These are phyloP conservation scores for Coffea canephora DNA, from an alignment of 257 asterid species.

Conservation along the genomic window DNA sequence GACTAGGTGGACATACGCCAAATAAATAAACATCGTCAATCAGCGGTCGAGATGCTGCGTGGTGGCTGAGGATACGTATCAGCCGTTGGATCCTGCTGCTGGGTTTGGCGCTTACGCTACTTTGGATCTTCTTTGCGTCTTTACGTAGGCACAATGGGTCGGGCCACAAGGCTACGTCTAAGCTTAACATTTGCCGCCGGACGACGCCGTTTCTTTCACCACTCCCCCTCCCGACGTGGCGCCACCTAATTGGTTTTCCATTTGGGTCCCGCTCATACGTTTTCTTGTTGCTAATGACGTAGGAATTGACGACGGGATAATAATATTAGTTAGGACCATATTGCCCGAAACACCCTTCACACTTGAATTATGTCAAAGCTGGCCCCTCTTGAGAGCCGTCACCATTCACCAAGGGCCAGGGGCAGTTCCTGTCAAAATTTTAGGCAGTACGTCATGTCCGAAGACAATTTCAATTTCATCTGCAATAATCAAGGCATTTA, in stretches of 20 bases:
- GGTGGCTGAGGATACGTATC: conserved; percentile 38
- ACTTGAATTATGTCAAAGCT: neutral
- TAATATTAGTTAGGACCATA: neutral
- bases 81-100: conserved; percentile 46
- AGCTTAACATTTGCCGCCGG: conserved; percentile 20
- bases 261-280: conserved; percentile 36
- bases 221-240: conserved; percentile 24
- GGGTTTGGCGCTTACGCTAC: conserved; percentile 76
- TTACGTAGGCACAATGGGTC: conserved; percentile 54
- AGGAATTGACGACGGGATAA: conserved; percentile 9
- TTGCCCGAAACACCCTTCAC: neutral
- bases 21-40: conserved; percentile 25
- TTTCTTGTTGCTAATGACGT: conserved; percentile 41
- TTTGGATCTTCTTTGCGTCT: conserved; percentile 80
- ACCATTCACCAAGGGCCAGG: neutral
- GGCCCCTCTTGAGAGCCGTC: conserved; percentile 1
- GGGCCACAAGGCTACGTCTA: conserved; percentile 56
- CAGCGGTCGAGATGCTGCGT: conserved; percentile 33
- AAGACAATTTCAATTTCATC: neutral
- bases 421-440: conserved; percentile 9
- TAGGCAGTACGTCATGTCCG: conserved; percentile 25
- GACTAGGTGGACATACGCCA: conserved; percentile 26
- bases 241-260: neutral
- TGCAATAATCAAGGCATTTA: neutral
- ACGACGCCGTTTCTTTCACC: conserved; percentile 37